These are phyloP conservation scores for Penicillium rolfsii DNA, from an alignment of 2,329 filamentous ascomycete species.

Conservation along the genomic window DNA sequence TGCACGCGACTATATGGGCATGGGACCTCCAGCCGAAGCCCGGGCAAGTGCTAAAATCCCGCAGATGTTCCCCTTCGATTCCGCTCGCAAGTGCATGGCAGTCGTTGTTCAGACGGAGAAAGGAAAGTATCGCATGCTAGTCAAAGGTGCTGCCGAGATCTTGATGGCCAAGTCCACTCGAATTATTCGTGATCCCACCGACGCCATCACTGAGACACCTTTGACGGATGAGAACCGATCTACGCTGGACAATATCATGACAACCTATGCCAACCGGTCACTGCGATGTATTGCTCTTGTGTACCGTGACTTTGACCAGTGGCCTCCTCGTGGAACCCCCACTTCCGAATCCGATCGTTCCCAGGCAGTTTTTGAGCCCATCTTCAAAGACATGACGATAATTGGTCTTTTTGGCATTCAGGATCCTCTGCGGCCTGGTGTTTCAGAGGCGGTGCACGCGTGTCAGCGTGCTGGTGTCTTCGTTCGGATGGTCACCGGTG, in stretches of 20 bases:
- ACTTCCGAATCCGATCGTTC: slow-evolving; percentile 61
- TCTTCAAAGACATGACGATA: slow-evolving; percentile 70
- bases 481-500: slow-evolving; percentile 84
- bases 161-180: slow-evolving; percentile 51
- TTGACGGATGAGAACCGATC: slow-evolving; percentile 62
- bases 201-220: slow-evolving; percentile 56
- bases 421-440: slow-evolving; percentile 74
- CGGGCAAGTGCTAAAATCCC: slow-evolving; percentile 63
- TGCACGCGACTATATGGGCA: slow-evolving; percentile 66
- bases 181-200: slow-evolving; percentile 63
- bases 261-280: slow-evolving; percentile 76
- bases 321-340: slow-evolving; percentile 71
- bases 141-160: slow-evolving; percentile 59
- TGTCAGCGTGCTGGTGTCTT: slow-evolving; percentile 77
- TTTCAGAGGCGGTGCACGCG: slow-evolving; percentile 70
- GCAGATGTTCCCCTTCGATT: slow-evolving; percentile 63
- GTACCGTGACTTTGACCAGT: slow-evolving; percentile 81
- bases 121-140: slow-evolving; percentile 60
- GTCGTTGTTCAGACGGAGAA: slow-evolving; percentile 61
- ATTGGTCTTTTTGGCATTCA: slow-evolving; percentile 77
- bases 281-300: slow-evolving; percentile 82
- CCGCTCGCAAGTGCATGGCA: slow-evolving; percentile 70
- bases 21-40: slow-evolving; percentile 64
- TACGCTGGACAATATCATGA: slow-evolving; percentile 68
- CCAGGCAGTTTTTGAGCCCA: slow-evolving; percentile 66